These are phyloP conservation scores for Scleromitrula shiraiana DNA, from an alignment of 2,329 filamentous ascomycete species.

Conservation along the genomic window DNA sequence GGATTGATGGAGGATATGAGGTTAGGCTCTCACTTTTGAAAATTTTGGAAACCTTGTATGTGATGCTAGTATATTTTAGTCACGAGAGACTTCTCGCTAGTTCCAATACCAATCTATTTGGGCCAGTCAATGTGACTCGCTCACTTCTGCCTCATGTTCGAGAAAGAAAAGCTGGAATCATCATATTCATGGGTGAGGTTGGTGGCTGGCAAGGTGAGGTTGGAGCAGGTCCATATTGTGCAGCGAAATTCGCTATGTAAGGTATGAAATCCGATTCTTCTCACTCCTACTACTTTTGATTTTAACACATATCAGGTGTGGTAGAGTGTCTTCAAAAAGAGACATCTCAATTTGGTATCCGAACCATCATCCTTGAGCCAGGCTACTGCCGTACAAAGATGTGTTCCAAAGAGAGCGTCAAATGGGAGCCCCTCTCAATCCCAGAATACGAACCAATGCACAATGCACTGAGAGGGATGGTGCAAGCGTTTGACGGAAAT, in stretches of 20 bases:
- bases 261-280: constrained; percentile 2
- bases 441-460: constrained; percentile 8
- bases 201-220: constrained; percentile 11
- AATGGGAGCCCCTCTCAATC: background rate
- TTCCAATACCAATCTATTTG: constrained; percentile 49
- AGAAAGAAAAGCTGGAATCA: constrained; percentile 31
- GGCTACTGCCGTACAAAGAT: constrained; percentile 45
- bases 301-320: background rate
- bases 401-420: constrained; percentile 10
- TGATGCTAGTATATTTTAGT: constrained; percentile 5
- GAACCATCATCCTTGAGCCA: constrained; percentile 34
- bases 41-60: background rate
- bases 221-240: constrained; percentile 9
- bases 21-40: constrained; percentile 13
- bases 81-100: constrained; percentile 8
- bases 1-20: constrained; percentile 25
- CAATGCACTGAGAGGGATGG: constrained; percentile 4
- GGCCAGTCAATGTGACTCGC: constrained; percentile 39
- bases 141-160: constrained; percentile 42
- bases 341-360: constrained; percentile 11
- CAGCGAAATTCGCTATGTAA: constrained; percentile 16
- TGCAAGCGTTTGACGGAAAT: constrained; percentile 26
- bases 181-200: constrained; percentile 14
- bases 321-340: constrained; percentile 15
- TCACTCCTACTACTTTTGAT: background rate